phyloP scores from a whole-genome alignment of 805 yeast species.

The Saccharomycopsis vini region DNA sequence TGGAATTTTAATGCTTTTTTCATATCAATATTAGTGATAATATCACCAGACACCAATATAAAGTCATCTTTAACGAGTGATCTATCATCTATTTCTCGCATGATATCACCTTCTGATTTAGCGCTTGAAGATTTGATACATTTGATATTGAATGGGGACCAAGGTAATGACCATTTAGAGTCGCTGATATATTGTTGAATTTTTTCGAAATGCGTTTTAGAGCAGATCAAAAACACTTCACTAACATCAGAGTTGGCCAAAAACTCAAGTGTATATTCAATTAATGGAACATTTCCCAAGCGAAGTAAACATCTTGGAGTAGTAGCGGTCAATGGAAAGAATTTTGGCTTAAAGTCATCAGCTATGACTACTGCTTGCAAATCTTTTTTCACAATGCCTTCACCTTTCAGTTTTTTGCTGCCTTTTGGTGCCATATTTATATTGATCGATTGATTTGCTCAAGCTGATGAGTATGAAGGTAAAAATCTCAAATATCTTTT shows the following conservation, averaged over 20 bases:
- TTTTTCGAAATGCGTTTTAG: constrained; percentile 78
- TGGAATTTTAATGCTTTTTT: constrained; percentile 66
- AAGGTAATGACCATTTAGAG: constrained; percentile 58
- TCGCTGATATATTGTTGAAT: constrained; percentile 71
- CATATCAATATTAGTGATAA: constrained; percentile 85
- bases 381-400: constrained; percentile 57
- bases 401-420: constrained; percentile 7
- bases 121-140: constrained; percentile 81
- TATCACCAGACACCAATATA: constrained; percentile 85
- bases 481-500: no score
- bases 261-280: constrained; percentile 92
- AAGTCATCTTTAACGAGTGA: constrained; percentile 89
- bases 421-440: neutral
- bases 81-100: constrained; percentile 89
- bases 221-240: constrained; percentile 85
- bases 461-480: no score
- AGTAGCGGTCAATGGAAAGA: constrained; percentile 82
- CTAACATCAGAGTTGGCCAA: constrained; percentile 83
- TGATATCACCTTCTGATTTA: constrained; percentile 90
- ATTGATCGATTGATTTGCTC: no score
- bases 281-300: constrained; percentile 83
- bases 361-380: constrained; percentile 92
- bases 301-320: constrained; percentile 89
- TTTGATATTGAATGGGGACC: constrained; percentile 68
- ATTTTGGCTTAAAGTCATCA: constrained; percentile 86